These are phyloP conservation scores for Salix koriyanagi DNA, from an alignment of 345 rosid species.

Conservation along the genomic window DNA sequence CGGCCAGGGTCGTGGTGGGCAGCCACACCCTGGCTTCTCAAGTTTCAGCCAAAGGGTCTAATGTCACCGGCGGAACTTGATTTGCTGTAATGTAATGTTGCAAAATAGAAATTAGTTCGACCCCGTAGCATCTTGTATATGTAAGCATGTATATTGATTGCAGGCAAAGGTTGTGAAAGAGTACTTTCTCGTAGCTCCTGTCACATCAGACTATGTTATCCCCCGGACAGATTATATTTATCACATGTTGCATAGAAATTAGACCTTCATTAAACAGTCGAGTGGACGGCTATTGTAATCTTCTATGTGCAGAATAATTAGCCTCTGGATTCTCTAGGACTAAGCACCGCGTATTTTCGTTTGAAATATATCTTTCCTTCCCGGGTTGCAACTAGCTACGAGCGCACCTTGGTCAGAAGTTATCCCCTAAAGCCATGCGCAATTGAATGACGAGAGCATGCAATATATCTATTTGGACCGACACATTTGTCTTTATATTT, in stretches of 20 bases:
- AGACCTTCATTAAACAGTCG: constrained; percentile 2
- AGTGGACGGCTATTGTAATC: constrained; percentile 1
- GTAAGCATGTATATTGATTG: constrained; percentile 15
- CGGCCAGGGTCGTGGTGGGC: constrained; percentile 36
- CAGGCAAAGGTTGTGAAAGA: constrained; percentile 10
- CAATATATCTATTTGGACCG: too few species aligned
- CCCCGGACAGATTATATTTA: constrained; percentile 2
- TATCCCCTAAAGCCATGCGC: not conserved
- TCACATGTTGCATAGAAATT: constrained; percentile 8
- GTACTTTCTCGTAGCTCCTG: not conserved
- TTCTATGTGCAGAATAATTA: not conserved
- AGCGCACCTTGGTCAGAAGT: not conserved
- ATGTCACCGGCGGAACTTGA: not conserved
- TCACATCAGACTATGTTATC: not conserved
- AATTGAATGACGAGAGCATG: not conserved
- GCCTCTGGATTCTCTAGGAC: not conserved
- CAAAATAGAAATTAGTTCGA: constrained; percentile 12
- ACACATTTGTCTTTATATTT: too few species aligned
- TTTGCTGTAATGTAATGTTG: not conserved
- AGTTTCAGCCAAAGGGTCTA: constrained; percentile 23
- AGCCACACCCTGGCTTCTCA: constrained; percentile 35
- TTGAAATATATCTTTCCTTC: not conserved
- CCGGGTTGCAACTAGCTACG: not conserved
- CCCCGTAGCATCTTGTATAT: constrained; percentile 17
- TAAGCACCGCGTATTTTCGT: not conserved